Base-by-base conservation (phyloP, 352 stramenopile species). In the Pythium rishiriense region DNA sequence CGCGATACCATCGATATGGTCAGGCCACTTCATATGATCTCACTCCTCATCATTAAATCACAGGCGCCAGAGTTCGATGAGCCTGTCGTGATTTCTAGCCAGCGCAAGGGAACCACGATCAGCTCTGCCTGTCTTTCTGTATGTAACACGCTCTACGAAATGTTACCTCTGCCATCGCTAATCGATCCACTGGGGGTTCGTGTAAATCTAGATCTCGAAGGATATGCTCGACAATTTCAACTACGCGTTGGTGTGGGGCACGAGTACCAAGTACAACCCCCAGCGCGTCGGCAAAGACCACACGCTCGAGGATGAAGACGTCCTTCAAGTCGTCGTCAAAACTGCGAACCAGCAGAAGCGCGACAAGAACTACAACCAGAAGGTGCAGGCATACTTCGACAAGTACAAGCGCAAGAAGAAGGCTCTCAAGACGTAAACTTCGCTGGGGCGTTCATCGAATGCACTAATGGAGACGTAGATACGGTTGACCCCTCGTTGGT, bases 291-390 rank as follows among this genome's bases (percentile, higher is more conserved):
- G 97, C 54, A 90, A 99, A 48, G 88, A 91, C 52, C 98, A 99
- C 71, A 77, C 88, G 17, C 75, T 99, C 12, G 71, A 96, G 33
- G 98, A 99, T 78, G 96, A 99, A 82, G 98, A 99, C 76, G 97
- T 99, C 24, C 72, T 99, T 48, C 94, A 99, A 68, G 97, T 99
- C 62, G 96, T 99, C 21, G 96, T 97, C 35, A 98, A 99, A 76
- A 99, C 98, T 2, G 96, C 98, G 28, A 98, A 97, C 66, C 97
- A 99, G 75, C 93, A 99, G 74, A 98, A 98, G 78, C 89, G 93
- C 62, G 95, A 98, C 81, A 98, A 98, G 74, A 98, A 98, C 73
- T 99, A 99, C 81, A 91, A 96, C 63, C 78, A 91, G 47, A 90
- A 98, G 63, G 94, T 98, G 52, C 96, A 99, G 76, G 90, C 87